phyloP scores from a whole-genome alignment of 495 filamentous ascomycete species.

The Venustampulla echinocandica region DNA sequence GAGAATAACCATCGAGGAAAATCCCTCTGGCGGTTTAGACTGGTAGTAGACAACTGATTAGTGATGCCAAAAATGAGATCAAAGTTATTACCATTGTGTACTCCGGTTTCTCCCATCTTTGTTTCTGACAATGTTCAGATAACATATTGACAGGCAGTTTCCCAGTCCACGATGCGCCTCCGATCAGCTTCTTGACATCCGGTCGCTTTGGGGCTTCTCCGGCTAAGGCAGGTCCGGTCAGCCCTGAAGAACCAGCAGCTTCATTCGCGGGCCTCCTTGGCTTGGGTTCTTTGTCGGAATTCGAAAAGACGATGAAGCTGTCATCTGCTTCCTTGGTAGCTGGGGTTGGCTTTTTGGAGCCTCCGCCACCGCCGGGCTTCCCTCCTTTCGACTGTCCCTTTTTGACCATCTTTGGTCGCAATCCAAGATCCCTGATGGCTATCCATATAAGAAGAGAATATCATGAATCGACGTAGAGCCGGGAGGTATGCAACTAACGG shows the following conservation, averaged over 20 bases:
- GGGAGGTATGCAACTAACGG: not conserved
- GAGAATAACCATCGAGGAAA: constrained; percentile 69
- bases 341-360: constrained; percentile 19
- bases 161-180: constrained; percentile 93
- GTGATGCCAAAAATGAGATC: not conserved
- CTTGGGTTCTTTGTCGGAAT: constrained; percentile 49
- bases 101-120: constrained; percentile 90
- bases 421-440: not conserved
- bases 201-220: constrained; percentile 63
- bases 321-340: constrained; percentile 32
- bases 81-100: constrained; percentile 57
- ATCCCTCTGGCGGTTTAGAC: constrained; percentile 45
- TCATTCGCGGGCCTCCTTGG: constrained; percentile 33
- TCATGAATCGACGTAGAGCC: not conserved
- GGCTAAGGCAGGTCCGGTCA: constrained; percentile 27
- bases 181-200: constrained; percentile 79
- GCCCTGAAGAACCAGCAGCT: constrained; percentile 22
- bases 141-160: constrained; percentile 91
- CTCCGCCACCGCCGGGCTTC: constrained; percentile 21
- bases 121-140: constrained; percentile 88
- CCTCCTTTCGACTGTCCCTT: constrained; percentile 39
- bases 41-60: constrained; percentile 3
- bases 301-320: constrained; percentile 61
- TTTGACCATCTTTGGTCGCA: constrained; percentile 29
- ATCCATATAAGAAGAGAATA: constrained; percentile 14